phyloP scores from a whole-genome alignment of 768 basidiomycete species.

The Xerocomellus intermedius region DNA sequence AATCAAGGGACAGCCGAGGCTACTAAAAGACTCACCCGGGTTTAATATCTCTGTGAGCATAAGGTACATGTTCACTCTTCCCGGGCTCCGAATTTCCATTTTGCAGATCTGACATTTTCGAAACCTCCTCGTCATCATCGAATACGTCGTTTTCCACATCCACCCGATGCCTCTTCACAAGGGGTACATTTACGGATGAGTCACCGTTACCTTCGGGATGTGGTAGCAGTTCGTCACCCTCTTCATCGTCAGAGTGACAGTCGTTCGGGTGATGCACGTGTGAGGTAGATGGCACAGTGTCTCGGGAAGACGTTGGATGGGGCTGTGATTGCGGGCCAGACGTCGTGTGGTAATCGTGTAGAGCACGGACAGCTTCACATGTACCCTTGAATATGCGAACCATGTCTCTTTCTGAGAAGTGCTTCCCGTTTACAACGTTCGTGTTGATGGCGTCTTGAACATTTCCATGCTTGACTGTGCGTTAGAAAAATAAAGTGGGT shows the following conservation, averaged over 20 bases:
- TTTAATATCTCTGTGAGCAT: slow-evolving; percentile 96
- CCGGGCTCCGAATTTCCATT: slow-evolving; percentile 37
- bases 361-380: slow-evolving; percentile 89
- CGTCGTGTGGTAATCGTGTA: slow-evolving; percentile 82
- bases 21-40: slow-evolving; percentile 65
- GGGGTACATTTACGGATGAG: slow-evolving; percentile 49
- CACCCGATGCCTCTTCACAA: slow-evolving; percentile 52
- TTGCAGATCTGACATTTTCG: slow-evolving; percentile 40
- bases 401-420: slow-evolving; percentile 87
- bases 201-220: slow-evolving; percentile 67
- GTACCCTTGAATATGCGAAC: slow-evolving; percentile 90
- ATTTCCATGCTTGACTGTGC: slow-evolving; percentile 70
- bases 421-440: slow-evolving; percentile 76
- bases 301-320: slow-evolving; percentile 18
- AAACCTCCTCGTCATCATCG: slow-evolving; percentile 67
- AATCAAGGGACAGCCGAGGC: slow-evolving; percentile 2
- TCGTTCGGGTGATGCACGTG: slow-evolving; percentile 15
- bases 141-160: slow-evolving; percentile 65
- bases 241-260: slow-evolving; percentile 49
- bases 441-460: slow-evolving; percentile 93
- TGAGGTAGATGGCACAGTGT: slow-evolving; percentile 22
- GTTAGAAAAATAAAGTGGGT: neutral
- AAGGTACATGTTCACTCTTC: slow-evolving; percentile 67
- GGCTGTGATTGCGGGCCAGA: slow-evolving; percentile 23
- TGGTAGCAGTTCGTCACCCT: slow-evolving; percentile 70